Conservation (phyloP, 768 basidiomycete species). For the Gautieria morchelliformis region DNA sequence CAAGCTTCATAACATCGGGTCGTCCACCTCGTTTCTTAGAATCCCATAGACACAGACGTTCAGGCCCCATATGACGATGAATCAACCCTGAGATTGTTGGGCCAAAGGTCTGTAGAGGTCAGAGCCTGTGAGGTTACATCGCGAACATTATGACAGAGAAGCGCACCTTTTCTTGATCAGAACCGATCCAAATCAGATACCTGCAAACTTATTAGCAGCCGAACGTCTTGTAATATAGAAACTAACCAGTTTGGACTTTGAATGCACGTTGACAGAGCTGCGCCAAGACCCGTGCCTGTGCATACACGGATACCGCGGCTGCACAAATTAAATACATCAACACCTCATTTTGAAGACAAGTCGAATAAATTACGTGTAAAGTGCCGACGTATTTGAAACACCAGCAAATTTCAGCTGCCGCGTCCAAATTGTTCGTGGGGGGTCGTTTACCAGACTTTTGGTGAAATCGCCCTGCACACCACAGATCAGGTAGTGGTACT, state of each 20-base stretch:
- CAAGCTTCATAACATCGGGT: conserved; percentile 67
- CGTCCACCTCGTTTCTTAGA: conserved; percentile 60
- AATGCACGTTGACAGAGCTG: conserved; percentile 67
- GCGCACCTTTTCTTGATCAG: conserved; percentile 57
- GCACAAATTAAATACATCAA: background rate
- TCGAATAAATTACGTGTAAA: conserved; percentile 47
- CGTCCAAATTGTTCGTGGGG: conserved; percentile 67
- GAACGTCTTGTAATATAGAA: background rate
- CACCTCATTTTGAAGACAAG: background rate
- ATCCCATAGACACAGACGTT: conserved; percentile 71
- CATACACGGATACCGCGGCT: conserved; percentile 60
- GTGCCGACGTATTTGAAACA: conserved; percentile 67
- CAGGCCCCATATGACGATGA: conserved; percentile 58
- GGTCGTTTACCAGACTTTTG: conserved; percentile 54
- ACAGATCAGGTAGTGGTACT: conserved; percentile 73
- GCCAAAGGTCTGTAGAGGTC: conserved; percentile 46
- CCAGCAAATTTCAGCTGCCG: conserved; percentile 76
- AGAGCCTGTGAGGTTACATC: background rate
- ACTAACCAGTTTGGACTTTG: conserved; percentile 63
- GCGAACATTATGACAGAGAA: background rate
- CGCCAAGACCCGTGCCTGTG: conserved; percentile 75
- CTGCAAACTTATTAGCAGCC: conserved; percentile 22
- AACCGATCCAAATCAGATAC: conserved; percentile 78
- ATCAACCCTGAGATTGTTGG: conserved; percentile 70
- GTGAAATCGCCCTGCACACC: conserved; percentile 83